phyloP scores from a whole-genome alignment of 352 stramenopile species.

The Pythium sp. region DNA sequence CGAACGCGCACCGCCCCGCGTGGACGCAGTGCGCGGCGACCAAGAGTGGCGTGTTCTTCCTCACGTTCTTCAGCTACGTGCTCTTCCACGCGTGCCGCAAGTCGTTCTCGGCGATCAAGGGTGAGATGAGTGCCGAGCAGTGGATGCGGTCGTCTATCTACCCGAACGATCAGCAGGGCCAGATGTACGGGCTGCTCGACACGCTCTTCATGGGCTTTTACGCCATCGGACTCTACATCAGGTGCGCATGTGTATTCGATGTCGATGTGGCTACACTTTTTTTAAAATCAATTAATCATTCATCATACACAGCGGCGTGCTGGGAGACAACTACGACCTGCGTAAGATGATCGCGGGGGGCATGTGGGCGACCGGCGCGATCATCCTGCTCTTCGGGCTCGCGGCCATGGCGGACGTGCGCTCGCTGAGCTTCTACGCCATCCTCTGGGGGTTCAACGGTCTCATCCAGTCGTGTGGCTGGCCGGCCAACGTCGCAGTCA shows the following conservation, averaged over 20 bases:
- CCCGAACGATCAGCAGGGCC: slow-evolving; percentile 50
- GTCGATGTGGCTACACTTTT: neutral
- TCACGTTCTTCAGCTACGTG: slow-evolving; percentile 83
- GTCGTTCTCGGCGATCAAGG: slow-evolving; percentile 82
- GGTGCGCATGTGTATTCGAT: slow-evolving; percentile 20
- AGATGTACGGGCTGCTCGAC: slow-evolving; percentile 81
- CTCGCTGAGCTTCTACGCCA: slow-evolving; percentile 65
- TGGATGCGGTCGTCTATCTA: slow-evolving; percentile 74
- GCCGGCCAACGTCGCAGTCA: slow-evolving; percentile 74
- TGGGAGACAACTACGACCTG: slow-evolving; percentile 71
- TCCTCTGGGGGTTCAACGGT: slow-evolving; percentile 72
- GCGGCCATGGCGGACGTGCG: slow-evolving; percentile 58
- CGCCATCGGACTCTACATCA: slow-evolving; percentile 67
- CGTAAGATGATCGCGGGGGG: slow-evolving; percentile 63
- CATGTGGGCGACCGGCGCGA: slow-evolving; percentile 61
- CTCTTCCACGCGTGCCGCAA: slow-evolving; percentile 77
- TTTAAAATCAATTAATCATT: neutral
- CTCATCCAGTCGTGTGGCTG: slow-evolving; percentile 81
- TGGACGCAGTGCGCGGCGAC: slow-evolving; percentile 25
- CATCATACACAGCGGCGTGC: slow-evolving; percentile 36
- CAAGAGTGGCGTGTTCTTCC: slow-evolving; percentile 60
- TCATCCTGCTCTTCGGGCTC: slow-evolving; percentile 65
- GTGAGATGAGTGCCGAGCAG: slow-evolving; percentile 73
- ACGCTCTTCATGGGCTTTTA: slow-evolving; percentile 84
- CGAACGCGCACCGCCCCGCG: neutral